phyloP scores from a whole-genome alignment of 495 filamentous ascomycete genomes.

The Trichoderma virens region DNA sequence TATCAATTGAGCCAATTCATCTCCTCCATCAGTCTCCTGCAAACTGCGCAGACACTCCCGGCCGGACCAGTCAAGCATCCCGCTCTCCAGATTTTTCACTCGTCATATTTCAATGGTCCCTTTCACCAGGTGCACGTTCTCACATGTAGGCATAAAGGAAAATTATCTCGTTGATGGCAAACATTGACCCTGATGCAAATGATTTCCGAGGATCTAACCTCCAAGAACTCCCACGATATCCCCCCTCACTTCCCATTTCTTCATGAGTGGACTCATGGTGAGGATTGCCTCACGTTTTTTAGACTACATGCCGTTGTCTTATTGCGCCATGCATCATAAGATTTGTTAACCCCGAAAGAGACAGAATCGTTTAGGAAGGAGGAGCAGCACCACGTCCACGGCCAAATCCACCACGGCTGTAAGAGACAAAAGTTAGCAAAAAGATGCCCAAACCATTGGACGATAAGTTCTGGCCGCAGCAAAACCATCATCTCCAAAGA shows the following conservation, averaged over 20 bases:
- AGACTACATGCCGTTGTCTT: slow-evolving; percentile 41
- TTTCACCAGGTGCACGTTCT: slow-evolving; percentile 6
- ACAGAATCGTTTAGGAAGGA: slow-evolving; percentile 46
- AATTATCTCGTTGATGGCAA: slow-evolving; percentile 12
- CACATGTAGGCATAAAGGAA: slow-evolving; percentile 2
- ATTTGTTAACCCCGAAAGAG: slow-evolving; percentile 21
- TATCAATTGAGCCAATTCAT: background rate
- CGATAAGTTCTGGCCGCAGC: background rate
- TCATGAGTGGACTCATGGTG: slow-evolving; percentile 33
- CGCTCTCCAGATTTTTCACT: background rate
- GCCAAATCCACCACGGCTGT: slow-evolving; percentile 82
- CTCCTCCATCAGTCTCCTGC: background rate
- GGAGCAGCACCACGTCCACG: slow-evolving; percentile 79
- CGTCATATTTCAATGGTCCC: background rate
- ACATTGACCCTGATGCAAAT: slow-evolving; percentile 24
- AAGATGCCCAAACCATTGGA: background rate
- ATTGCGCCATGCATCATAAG: slow-evolving; percentile 37
- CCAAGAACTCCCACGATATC: slow-evolving; percentile 31
- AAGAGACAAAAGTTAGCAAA: slow-evolving; percentile 23
- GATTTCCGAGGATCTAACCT: slow-evolving; percentile 32
- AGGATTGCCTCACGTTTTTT: slow-evolving; percentile 38
- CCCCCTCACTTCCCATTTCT: slow-evolving; percentile 42
- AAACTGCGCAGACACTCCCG: background rate
- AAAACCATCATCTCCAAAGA: background rate
- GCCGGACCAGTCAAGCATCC: background rate